phyloP scores from a whole-genome alignment of 306 rosid species.

The Argentina anserina region DNA sequence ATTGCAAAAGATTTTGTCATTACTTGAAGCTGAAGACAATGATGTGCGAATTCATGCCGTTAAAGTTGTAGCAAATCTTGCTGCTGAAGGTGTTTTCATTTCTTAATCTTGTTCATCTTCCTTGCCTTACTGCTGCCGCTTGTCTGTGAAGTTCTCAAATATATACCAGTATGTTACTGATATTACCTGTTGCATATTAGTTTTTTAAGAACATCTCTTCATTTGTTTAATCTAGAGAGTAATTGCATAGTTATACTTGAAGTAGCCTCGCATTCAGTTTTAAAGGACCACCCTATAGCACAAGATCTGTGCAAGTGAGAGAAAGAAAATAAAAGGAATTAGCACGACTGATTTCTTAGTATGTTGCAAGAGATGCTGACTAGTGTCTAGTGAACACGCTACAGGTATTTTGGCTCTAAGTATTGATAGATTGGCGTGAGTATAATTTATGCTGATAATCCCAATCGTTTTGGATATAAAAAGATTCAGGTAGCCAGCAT shows the following conservation, averaged over 20 bases:
- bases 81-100: constrained; percentile 81
- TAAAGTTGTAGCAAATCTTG: constrained; percentile 98
- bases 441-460: neutral
- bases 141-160: neutral
- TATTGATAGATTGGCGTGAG: neutral
- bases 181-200: neutral
- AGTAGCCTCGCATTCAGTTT: neutral
- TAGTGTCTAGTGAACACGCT: neutral
- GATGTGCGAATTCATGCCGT: constrained; percentile 96
- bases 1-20: constrained; percentile 91
- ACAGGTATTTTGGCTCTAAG: neutral
- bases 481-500: neutral
- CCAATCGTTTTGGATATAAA: neutral
- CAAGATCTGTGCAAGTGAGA: neutral
- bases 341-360: neutral
- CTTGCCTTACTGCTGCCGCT: neutral
- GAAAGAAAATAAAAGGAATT: neutral
- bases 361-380: neutral
- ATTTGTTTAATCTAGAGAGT: neutral
- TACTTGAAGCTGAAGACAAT: constrained; percentile 94
- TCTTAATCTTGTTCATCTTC: constrained; percentile 1
- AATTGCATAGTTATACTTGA: neutral
- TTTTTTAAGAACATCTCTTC: neutral
- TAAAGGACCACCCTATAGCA: neutral
- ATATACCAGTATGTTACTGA: neutral